A percentile compares a stretch with the other conserved stretches of the same genome.
Evolutionary conservation across 148 eudicot genomes (phyloP).

Genomic region (Agrostemma githago): DNA sequence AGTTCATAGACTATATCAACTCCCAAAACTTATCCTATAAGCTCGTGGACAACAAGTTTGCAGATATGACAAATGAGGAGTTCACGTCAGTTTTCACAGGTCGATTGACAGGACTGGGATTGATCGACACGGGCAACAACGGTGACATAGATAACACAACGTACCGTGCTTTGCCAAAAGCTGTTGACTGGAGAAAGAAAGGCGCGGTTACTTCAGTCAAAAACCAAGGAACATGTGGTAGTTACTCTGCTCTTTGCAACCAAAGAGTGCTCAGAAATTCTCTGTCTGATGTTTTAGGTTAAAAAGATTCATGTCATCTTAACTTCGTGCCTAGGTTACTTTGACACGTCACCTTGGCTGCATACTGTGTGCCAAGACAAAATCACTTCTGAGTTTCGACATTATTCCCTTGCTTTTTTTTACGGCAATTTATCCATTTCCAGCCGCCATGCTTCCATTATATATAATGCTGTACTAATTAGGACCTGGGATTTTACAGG

Average conservation of each 20-base stretch:
- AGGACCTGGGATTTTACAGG: conserved; percentile 21
- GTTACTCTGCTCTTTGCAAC: neutral
- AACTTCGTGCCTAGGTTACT: conserved; percentile 1
- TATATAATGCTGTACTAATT: neutral
- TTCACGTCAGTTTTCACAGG: conserved; percentile 43
- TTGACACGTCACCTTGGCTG: neutral
- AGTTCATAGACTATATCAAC: conserved; percentile 15
- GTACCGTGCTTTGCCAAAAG: conserved; percentile 25
- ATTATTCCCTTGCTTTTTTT: neutral
- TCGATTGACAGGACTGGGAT: conserved; percentile 8
- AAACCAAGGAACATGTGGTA: conserved; percentile 73
- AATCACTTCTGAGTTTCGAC: neutral
- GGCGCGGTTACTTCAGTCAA: conserved; percentile 72
- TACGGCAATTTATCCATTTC: neutral
- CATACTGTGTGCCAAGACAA: neutral
- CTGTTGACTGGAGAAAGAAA: conserved; percentile 56
- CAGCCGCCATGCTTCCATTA: neutral
- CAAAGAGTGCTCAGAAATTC: neutral
- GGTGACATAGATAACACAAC: conserved; percentile 1
- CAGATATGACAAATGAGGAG: conserved; percentile 57
- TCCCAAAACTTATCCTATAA: conserved; percentile 31
- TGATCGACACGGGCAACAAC: conserved; percentile 1
- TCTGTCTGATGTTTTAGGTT: neutral
- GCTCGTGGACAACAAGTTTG: conserved; percentile 51
- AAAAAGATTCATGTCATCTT: neutral